These are phyloP conservation scores for Rhizophora apiculata DNA, from an alignment of 345 rosid species.

Conservation along the genomic window DNA sequence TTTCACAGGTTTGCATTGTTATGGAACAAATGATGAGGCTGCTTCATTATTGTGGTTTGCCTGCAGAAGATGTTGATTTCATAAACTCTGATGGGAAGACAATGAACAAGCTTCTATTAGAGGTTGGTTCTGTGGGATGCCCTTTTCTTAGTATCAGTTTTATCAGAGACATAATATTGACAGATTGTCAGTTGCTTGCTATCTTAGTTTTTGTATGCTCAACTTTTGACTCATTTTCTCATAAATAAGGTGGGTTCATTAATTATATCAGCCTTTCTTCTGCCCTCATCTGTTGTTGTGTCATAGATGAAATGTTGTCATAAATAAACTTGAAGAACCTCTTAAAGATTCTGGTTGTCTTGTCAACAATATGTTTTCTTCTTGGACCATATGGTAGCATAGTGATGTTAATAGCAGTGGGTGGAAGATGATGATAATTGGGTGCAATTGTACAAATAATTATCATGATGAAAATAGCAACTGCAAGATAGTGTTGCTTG, in stretches of 20 bases:
- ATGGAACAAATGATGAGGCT: constrained; percentile 97
- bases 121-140: constrained; percentile 51
- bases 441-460: not conserved
- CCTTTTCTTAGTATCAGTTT: not conserved
- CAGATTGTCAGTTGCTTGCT: not conserved
- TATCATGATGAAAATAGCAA: not conserved
- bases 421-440: not conserved
- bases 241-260: not conserved
- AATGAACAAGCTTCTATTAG: constrained; percentile 79
- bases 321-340: not conserved
- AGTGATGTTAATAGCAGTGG: too few species aligned
- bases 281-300: not conserved
- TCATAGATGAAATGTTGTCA: not conserved
- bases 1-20: constrained; percentile 71
- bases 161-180: too few species aligned
- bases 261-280: not conserved
- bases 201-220: not conserved
- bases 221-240: not conserved
- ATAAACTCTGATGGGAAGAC: constrained; percentile 92
- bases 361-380: not conserved
- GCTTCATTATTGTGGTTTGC: constrained; percentile 88
- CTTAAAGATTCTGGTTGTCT: not conserved
- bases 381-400: not conserved
- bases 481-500: not conserved
- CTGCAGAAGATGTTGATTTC: constrained; percentile 88